phyloP scores from a whole-genome alignment of 2,329 filamentous ascomycete genomes.

The Microcera coccophila region DNA sequence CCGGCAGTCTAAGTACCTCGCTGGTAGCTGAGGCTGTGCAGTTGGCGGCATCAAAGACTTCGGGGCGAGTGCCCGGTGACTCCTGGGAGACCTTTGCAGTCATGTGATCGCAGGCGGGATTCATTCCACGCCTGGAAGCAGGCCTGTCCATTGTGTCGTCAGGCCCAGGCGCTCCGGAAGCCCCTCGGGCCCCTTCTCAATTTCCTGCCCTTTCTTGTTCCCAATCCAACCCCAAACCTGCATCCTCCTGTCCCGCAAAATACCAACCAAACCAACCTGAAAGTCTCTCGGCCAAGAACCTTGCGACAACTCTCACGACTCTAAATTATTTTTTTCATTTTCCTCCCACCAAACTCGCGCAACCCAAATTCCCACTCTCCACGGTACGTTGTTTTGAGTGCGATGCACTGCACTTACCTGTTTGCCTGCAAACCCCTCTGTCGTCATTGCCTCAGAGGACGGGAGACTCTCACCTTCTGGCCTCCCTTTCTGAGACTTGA shows the following conservation, averaged over 20 bases:
- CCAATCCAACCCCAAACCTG: slow-evolving; percentile 27
- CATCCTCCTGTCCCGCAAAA: too few relatives aligned
- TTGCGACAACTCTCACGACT: slow-evolving; percentile 4
- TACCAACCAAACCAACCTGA: too few relatives aligned
- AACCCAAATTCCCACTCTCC: slow-evolving; percentile 27
- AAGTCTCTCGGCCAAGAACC: too few relatives aligned
- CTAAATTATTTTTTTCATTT: slow-evolving; percentile 9
- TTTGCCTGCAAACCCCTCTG: slow-evolving; percentile 33
- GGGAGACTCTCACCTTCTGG: slow-evolving; percentile 22
- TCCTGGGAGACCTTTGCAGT: slow-evolving; percentile 6
- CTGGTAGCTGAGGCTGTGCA: neutral
- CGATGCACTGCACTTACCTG: slow-evolving; percentile 3
- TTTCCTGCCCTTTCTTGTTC: slow-evolving; percentile 33
- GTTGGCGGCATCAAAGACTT: neutral
- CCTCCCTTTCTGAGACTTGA: slow-evolving; percentile 12
- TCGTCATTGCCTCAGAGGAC: slow-evolving; percentile 37
- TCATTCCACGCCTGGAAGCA: slow-evolving; percentile 8
- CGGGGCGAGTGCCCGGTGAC: neutral
- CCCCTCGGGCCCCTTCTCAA: slow-evolving; percentile 30
- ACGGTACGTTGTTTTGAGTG: slow-evolving; percentile 11
- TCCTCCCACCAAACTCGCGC: slow-evolving; percentile 20
- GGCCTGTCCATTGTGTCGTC: slow-evolving; percentile 9
- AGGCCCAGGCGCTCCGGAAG: slow-evolving; percentile 6
- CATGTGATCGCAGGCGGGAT: slow-evolving; percentile 12
- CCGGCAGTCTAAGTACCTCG: neutral